Percentiles rank a stretch among this genome's conserved stretches.
These are phyloP conservation scores for Ceratocystis smalleyi DNA, from an alignment of 2,329 filamentous ascomycete species.

Conservation along the genomic window DNA sequence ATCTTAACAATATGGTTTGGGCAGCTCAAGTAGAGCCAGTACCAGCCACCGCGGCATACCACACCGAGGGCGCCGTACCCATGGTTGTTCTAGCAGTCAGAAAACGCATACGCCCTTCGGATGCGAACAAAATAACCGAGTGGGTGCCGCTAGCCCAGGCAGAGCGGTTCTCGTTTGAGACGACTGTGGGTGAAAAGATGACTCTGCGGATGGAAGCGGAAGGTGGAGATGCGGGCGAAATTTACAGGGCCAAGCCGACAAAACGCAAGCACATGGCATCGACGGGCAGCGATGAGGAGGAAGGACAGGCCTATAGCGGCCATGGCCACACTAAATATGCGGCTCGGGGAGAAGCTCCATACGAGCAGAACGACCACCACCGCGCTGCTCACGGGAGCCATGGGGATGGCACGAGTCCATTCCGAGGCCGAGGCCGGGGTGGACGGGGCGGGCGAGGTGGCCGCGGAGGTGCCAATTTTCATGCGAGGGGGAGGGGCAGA, in stretches of 20 bases:
- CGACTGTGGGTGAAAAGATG: constrained; percentile 72
- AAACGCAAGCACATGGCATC: constrained; percentile 42
- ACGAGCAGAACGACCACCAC: constrained; percentile 22
- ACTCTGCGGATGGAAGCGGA: constrained; percentile 68
- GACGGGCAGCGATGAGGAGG: neutral
- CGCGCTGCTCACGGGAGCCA: constrained; percentile 25
- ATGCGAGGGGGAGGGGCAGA: constrained; percentile 27
- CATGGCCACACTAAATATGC: constrained; percentile 23
- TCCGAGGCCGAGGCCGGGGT: constrained; percentile 30
- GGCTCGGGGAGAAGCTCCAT: constrained; percentile 20
- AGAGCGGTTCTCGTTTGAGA: constrained; percentile 62
- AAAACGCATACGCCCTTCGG: constrained; percentile 58
- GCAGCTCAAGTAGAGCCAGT: constrained; percentile 66
- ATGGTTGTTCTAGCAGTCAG: constrained; percentile 70
- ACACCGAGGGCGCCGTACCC: constrained; percentile 66
- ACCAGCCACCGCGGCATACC: constrained; percentile 47
- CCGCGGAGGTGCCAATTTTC: constrained; percentile 18
- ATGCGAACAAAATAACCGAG: constrained; percentile 65
- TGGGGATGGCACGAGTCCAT: constrained; percentile 27
- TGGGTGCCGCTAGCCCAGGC: constrained; percentile 66
- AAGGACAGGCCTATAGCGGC: constrained; percentile 26
- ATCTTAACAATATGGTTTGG: constrained; percentile 71
- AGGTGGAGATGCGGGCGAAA: constrained; percentile 43
- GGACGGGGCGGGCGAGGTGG: constrained; percentile 22
- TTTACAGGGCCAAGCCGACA: constrained; percentile 42